Conservation (phyloP, 768 basidiomycete genomes). For the Russula lepida region DNA sequence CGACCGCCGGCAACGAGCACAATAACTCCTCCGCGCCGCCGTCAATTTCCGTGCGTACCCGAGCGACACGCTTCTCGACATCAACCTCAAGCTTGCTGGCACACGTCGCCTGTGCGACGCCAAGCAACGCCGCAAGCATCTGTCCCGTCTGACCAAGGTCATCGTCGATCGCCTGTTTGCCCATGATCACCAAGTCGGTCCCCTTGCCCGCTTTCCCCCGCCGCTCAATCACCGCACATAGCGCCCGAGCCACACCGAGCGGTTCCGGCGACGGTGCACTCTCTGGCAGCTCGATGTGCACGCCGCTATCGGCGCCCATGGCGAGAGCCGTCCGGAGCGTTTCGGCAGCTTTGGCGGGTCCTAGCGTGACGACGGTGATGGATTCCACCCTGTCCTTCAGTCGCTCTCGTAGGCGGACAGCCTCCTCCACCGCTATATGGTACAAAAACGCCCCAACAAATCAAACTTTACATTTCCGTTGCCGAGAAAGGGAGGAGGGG, state of each 20-base stretch:
- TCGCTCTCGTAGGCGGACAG: slow-evolving; percentile 84
- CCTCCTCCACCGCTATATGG: slow-evolving; percentile 84
- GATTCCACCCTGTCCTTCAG: slow-evolving; percentile 69
- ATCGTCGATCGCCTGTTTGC: slow-evolving; percentile 98
- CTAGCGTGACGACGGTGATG: slow-evolving; percentile 92
- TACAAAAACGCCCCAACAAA: too few species aligned
- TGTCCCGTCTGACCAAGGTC: slow-evolving; percentile 94
- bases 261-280: slow-evolving; percentile 73
- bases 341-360: slow-evolving; percentile 82
- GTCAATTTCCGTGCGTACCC: slow-evolving; percentile 86
- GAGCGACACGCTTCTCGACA: slow-evolving; percentile 49
- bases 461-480: background rate
- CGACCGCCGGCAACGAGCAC: slow-evolving; percentile 70
- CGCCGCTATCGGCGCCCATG: slow-evolving; percentile 91
- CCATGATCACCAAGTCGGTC: slow-evolving; percentile 87
- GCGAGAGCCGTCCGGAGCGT: slow-evolving; percentile 93
- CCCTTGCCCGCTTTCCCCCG: slow-evolving; percentile 39
- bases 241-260: slow-evolving; percentile 79
- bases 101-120: slow-evolving; percentile 92
- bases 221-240: slow-evolving; percentile 64
- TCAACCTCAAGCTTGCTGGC: slow-evolving; percentile 81
- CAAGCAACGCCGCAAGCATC: slow-evolving; percentile 89
- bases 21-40: slow-evolving; percentile 83
- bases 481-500: background rate
- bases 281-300: slow-evolving; percentile 85